Base-by-base conservation (phyloP, 768 basidiomycete genomes). In the Russula foetens region DNA sequence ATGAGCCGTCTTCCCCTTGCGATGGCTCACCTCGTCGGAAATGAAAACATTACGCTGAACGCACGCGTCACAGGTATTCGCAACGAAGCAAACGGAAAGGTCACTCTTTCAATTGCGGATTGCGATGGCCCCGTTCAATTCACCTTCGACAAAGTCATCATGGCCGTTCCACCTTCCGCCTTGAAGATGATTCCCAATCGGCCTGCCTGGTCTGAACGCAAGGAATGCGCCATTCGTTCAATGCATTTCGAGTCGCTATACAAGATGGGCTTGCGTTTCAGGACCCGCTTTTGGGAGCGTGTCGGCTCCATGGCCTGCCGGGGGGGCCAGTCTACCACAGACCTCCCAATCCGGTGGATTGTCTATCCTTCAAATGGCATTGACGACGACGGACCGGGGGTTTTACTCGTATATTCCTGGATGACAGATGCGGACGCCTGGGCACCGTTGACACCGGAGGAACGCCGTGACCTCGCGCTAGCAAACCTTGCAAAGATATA, bases 391-490 rank as follows among this genome's bases (percentile, higher is more conserved):
- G 68, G 70, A 29, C 68, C 69, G 28, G 70, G 69, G 15, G 70
- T 69, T 21, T 35, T 70, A 12, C 60, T 70, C 14, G 44, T 70
- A n/a, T 63, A 67, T 51, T 71, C 69, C 35, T 67, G 68, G 67
- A 70, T 69, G 58, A 51, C 69, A 12, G 65, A 67, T 23, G 68
- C 68, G 5, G 58, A 57, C 19, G 59, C 58, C 14, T 67, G 67
- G 67, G 38, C 45, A 7, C 67, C 67, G 1, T 50, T 70, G 38
- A 61, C 69, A 23, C 53, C 59, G 14, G 59, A 43, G 26, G 60
- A 64, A 48, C 66, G 66, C 17, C 58, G 61, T 43, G 46, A 60
- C 19, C 66, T 56, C 14, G 68, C 68, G 14, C 55, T 70, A 3
- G 55, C 56, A 7, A 64, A 69, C 52, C 66, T 70, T 15, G 63